phyloP scores from a whole-genome alignment of 768 basidiomycete genomes.

The Tylopilus sp. region DNA sequence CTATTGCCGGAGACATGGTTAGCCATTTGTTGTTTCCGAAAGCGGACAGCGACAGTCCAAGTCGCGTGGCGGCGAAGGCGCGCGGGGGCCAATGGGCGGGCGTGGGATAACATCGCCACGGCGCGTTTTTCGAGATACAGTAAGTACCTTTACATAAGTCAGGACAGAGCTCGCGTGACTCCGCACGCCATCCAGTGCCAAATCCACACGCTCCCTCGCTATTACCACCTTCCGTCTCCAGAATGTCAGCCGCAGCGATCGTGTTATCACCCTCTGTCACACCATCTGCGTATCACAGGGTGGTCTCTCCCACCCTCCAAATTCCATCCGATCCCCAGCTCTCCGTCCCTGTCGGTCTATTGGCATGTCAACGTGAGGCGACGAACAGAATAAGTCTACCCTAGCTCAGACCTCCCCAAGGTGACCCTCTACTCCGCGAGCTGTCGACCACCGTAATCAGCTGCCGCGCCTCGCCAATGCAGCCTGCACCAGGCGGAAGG shows the following conservation, averaged over 20 bases:
- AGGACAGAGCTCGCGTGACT: neutral
- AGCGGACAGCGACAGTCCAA: no score
- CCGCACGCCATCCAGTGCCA: neutral
- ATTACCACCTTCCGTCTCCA: neutral
- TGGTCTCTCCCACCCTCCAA: constrained; percentile 54
- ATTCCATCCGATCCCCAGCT: constrained; percentile 47
- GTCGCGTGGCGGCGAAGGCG: no score
- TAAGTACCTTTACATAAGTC: no score
- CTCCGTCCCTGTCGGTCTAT: constrained; percentile 68
- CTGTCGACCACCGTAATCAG: constrained; percentile 57
- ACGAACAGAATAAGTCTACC: constrained; percentile 5
- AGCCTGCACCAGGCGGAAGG: constrained; percentile 40
- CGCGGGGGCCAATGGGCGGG: no score
- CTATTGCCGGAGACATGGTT: neutral
- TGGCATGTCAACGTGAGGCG: constrained; percentile 71
- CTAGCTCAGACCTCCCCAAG: constrained; percentile 33
- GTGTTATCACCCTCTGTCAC: constrained; percentile 42
- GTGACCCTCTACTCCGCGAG: constrained; percentile 64
- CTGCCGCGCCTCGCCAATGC: constrained; percentile 44
- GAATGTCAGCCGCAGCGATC: constrained; percentile 38
- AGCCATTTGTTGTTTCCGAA: no score
- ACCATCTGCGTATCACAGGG: constrained; percentile 60
- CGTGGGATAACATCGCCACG: no score
- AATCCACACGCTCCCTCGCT: neutral
- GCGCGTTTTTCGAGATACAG: no score